phyloP scores from a whole-genome alignment of 257 asterid genomes.

The Petunia secreta region DNA sequence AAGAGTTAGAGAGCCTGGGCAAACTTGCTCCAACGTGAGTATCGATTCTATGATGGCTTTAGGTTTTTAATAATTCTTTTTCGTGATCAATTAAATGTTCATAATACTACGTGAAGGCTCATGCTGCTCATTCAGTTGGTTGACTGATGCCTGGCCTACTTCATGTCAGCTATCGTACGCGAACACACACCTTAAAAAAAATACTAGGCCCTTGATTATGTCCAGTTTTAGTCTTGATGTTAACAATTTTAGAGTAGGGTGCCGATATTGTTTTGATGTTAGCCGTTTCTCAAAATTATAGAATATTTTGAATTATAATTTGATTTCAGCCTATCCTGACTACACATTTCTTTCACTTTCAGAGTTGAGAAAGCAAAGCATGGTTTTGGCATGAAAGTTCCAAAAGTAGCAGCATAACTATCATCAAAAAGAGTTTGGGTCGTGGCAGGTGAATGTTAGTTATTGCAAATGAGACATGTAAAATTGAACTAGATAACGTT shows the following conservation, averaged over 20 bases:
- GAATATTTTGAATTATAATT: neutral
- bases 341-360: constrained; percentile 27
- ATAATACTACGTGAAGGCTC: neutral
- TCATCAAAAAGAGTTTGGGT: constrained; percentile 9
- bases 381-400: constrained; percentile 85
- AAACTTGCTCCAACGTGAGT: constrained; percentile 98
- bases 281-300: neutral
- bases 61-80: neutral
- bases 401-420: constrained; percentile 48
- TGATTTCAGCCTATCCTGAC: constrained; percentile 31
- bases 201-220: neutral
- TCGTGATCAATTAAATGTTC: neutral
- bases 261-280: neutral
- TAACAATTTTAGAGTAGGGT: neutral
- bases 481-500: constrained; percentile 1
- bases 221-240: neutral
- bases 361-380: constrained; percentile 81
- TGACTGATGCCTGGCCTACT: neutral
- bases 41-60: neutral
- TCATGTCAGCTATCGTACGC: neutral
- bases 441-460: neutral
- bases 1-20: constrained; percentile 87
- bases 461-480: neutral
- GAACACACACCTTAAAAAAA: neutral
- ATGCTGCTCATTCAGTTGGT: neutral